phyloP scores from a whole-genome alignment of 2,329 filamentous ascomycete species.

The Colletotrichum echinochloae region DNA sequence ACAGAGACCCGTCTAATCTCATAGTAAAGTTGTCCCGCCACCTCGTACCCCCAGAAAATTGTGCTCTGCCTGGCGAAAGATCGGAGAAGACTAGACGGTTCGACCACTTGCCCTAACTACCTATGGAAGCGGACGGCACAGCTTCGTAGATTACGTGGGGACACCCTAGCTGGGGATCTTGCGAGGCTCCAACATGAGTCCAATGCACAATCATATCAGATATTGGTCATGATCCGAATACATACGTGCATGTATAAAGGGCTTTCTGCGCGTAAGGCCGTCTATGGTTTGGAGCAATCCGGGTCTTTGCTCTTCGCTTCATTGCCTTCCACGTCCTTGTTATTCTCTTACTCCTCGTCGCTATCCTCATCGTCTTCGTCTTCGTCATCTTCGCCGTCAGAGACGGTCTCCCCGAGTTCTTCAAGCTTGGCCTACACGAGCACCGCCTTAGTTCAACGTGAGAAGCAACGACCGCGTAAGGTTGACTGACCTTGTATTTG shows the following conservation, averaged over 20 bases:
- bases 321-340: slow-evolving; percentile 49
- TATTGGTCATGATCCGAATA: not conserved
- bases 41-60: not conserved
- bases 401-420: slow-evolving; percentile 76
- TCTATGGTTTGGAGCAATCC: slow-evolving; percentile 28
- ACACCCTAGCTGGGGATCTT: no score
- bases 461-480: not conserved
- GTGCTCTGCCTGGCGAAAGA: not conserved
- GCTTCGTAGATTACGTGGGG: not conserved
- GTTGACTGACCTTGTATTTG: slow-evolving; percentile 76
- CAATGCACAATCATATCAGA: not conserved
- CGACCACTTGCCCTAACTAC: not conserved
- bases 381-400: slow-evolving; percentile 79
- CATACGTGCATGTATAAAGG: not conserved
- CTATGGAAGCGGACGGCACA: not conserved
- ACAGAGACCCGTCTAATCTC: not conserved
- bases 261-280: not conserved
- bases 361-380: slow-evolving; percentile 64
- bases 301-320: slow-evolving; percentile 30
- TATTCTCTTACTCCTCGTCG: slow-evolving; percentile 46
- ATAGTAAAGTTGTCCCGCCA: not conserved
- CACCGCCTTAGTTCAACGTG: slow-evolving; percentile 29
- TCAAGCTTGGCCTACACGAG: slow-evolving; percentile 66
- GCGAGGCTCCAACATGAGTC: not conserved
- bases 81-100: not conserved